Base-by-base conservation (phyloP, 345 rosid genomes). In the Laguncularia racemosa region DNA sequence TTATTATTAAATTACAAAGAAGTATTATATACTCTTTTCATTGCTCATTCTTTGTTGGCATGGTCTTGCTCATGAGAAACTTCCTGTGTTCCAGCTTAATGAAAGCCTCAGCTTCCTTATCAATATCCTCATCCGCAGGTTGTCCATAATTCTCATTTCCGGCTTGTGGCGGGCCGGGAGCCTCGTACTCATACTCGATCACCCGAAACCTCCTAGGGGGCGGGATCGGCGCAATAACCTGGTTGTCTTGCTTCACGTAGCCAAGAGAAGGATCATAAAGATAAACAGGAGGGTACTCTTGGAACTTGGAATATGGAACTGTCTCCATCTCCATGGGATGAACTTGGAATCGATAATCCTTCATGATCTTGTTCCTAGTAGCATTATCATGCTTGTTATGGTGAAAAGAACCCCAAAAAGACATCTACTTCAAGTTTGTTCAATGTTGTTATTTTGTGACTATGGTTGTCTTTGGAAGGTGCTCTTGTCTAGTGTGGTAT, bases 91-190 rank as follows among this genome's bases (percentile, higher is more conserved):
- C 72, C 2, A 76, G 47, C 67, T 51, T 65, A 59, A 88, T 84
- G 48, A 85, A 91, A 14, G 71, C 74, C 47, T 84, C 91, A 20
- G 97, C 91, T 63, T 73, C 89, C 44, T 46, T 58, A 53, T 91
- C 72, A n/a, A 91, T 69, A 48, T 71, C 67, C 52, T 74, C 75
- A 16, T 52, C 14, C 1, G 61, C 48, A 44, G 48, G 16, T 14
- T 26, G 21, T 14, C 49, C 16, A 23, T 21, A 53, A 12, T 21
- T 56, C 62, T 18, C 14, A 19, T 46, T 18, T 18, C 16, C 44
- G 61, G 54, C 26, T 20, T 1, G 18, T 58, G 33, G 40, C 20
- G 49, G 12, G 7, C 3, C 23, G 19, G 50, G 16, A 20, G 7
- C 56, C 38, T 47, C 53, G 7, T 45, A 8, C 14, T 71, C 70